These are phyloP conservation scores for Dicorynia guianensis DNA, from an alignment of 306 rosid genomes.

Conservation along the genomic window DNA sequence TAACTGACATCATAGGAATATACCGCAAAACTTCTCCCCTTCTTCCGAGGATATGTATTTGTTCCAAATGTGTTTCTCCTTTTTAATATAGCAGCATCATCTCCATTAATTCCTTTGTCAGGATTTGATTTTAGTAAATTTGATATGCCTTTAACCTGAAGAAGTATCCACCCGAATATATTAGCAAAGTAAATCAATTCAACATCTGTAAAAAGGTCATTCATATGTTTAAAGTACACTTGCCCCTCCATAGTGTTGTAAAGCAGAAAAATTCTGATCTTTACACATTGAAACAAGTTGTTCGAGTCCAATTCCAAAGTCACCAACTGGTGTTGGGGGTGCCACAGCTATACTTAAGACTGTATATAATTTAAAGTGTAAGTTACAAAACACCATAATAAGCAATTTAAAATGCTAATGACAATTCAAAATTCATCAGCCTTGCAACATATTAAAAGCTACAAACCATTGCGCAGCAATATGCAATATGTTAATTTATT, in stretches of 20 bases:
- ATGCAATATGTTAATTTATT: constrained; percentile 16
- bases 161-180: constrained; percentile 26
- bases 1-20: constrained; percentile 23
- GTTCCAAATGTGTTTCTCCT: constrained; percentile 86
- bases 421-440: constrained; percentile 29
- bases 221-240: constrained; percentile 35
- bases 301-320: constrained; percentile 68
- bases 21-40: constrained; percentile 93
- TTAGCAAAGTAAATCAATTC: constrained; percentile 34
- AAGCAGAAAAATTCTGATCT: constrained; percentile 66
- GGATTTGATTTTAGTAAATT: constrained; percentile 64
- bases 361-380: constrained; percentile 41
- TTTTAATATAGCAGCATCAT: constrained; percentile 62
- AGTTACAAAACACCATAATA: constrained; percentile 35
- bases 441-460: constrained; percentile 30
- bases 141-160: constrained; percentile 79
- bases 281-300: constrained; percentile 79
- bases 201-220: constrained; percentile 21
- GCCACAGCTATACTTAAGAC: constrained; percentile 52
- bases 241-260: constrained; percentile 89
- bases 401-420: constrained; percentile 42
- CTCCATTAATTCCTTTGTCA: constrained; percentile 79
- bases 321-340: constrained; percentile 58
- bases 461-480: constrained; percentile 1
- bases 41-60: constrained; percentile 93